Evolutionary conservation across 1,284 basidiomycete genomes (phyloP), one percentile per base, ranked within the genome.

Genomic region (Gymnopus androsaceus): DNA sequence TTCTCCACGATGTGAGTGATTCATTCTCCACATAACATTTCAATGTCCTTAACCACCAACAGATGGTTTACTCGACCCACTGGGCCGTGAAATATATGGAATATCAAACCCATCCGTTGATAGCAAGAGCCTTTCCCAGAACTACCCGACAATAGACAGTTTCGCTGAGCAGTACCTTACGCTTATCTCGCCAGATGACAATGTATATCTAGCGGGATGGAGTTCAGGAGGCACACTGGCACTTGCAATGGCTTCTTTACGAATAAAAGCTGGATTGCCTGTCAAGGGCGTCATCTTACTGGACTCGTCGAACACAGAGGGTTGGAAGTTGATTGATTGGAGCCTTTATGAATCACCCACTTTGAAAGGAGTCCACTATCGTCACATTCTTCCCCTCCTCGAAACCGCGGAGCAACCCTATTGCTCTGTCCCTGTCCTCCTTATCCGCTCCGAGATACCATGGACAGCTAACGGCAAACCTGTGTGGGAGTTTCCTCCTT

Each of bases 1-100:
- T 48, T 27, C 28, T 31, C 46, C 46, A 34, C 46, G 34, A 48
- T 48, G 46, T 48, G 46, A 17, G 46, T 48, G 23, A 40, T 21
- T 40, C n/a, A 17, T 40, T 40, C 38, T 40, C n/a, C 38, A 17
- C 23, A 17, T 40, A 21, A 40, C 38, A 40, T 40, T 40, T n/a
- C n/a, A n/a, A 21, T 15, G n/a, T 40, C n/a, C n/a, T 40, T 40
- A 40, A 15, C 19, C 14, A 33, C 14, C 19, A 19, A 17, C 21
- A 48, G 46, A 48, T 23, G 46, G 46, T 4, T 27, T 33, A 36
- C 30, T 48, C 14, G 46, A 30, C 14, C n/a, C 30, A n/a, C 34
- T 48, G 12, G 46, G 34, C 23, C 46, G 46, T 30, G 46, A 48
- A 12, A 30, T 48, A 34, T 48, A 48, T 36, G 46, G 46, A 31